phyloP scores from a whole-genome alignment of 1,284 basidiomycete genomes.

The Earliella scabrosa region DNA sequence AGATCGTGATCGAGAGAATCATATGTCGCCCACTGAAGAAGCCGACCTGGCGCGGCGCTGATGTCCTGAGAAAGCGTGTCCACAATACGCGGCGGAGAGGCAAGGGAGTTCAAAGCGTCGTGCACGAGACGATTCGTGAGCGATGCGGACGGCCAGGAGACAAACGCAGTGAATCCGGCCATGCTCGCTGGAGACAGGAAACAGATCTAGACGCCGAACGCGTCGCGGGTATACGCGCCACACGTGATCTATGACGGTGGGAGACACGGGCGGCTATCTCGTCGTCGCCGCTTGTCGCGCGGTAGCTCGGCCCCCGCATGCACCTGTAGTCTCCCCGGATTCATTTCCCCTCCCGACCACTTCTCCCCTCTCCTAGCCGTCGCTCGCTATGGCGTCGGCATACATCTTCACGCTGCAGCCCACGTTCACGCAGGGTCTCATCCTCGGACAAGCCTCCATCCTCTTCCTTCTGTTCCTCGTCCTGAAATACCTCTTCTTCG shows the following conservation, averaged over 20 bases:
- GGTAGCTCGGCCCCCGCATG: slow-evolving; percentile 1
- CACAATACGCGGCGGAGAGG: slow-evolving; percentile 33
- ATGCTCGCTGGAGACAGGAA: slow-evolving; percentile 7
- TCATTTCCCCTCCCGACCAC: slow-evolving; percentile 3
- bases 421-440: slow-evolving; percentile 83
- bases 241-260: slow-evolving; percentile 14
- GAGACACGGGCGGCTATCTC: slow-evolving; percentile 4
- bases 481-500: slow-evolving; percentile 83
- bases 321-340: slow-evolving; percentile 10
- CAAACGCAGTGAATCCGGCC: slow-evolving; percentile 48
- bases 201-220: slow-evolving; percentile 6
- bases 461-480: slow-evolving; percentile 69
- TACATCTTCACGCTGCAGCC: slow-evolving; percentile 76
- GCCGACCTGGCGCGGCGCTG: slow-evolving; percentile 20
- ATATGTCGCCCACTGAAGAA: slow-evolving; percentile 84
- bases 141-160: slow-evolving; percentile 81
- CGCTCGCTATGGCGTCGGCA: slow-evolving; percentile 53
- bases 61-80: slow-evolving; percentile 27
- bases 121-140: slow-evolving; percentile 75
- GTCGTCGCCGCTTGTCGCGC: slow-evolving; percentile 5
- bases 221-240: not conserved
- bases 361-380: slow-evolving; percentile 1
- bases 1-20: slow-evolving; percentile 82
- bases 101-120: slow-evolving; percentile 55
- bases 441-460: slow-evolving; percentile 81